Base-by-base conservation (phyloP, 495 filamentous ascomycete species). In the Neurospora intermedia region DNA sequence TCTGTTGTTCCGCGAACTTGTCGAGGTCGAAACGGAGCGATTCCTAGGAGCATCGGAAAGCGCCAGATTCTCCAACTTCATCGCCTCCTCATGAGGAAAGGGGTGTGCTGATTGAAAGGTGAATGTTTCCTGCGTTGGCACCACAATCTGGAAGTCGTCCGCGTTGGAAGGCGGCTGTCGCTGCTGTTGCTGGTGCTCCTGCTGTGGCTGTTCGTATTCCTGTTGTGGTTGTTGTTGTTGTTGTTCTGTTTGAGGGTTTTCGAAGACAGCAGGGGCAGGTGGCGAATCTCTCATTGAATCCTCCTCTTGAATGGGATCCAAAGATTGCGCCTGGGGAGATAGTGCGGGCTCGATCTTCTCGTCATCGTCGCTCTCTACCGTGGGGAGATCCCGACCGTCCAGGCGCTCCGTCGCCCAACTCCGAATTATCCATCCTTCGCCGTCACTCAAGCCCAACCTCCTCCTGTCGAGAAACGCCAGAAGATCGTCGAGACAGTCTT, bases 401-500 rank as follows among this genome's bases (percentile, higher is more conserved):
- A 91, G 82, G 69, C 91, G 87, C 80, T 96, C 92, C 10, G 90
- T 92, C 31, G 90, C 93, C 94, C 94, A 98, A 81, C 90, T 90
- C 74, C 94, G 86, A 38, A 98, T 88, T 74, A 83, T 86, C 89
- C 90, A 93, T 5, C 91, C 93, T 78, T 96, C 94, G 43, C 93
- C 92, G 78, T 94, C 91, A 39, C 85, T 86, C 20, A 94, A 76
- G 16, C 92, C 93, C 45, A 96, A 85, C 74, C 92, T 88, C 78
- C 93, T 89, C 76, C 87, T 89, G 76, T 98, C 93, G 39, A 98
- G 85, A 76, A 97, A 97, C 16, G 86, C 80, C 4, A 98, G 81
- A 5, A 99, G 82, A 74, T 98, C 96, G 71, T 98, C 94, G 69
- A 99, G 85, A 38, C 94, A 96, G 74, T 98, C 94, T 78, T 97